Conservation (phyloP, 2,329 filamentous ascomycete genomes). For the Trichoderma atrobrunneum region DNA sequence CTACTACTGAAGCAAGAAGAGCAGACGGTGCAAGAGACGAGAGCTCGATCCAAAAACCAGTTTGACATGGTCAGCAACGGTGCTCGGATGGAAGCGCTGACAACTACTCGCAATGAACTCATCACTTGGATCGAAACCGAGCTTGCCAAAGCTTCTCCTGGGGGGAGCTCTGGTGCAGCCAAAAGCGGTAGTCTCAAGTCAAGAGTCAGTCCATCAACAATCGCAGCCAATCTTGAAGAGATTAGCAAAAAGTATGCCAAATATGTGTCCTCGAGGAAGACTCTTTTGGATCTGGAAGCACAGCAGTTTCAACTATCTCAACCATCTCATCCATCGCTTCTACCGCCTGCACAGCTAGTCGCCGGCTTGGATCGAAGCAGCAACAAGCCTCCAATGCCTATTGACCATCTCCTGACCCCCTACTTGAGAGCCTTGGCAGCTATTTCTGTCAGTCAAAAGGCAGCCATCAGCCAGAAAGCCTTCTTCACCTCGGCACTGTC, state of each 20-base stretch:
- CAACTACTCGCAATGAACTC: slow-evolving; percentile 55
- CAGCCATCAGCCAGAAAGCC: slow-evolving; percentile 56
- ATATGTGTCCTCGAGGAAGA: slow-evolving; percentile 51
- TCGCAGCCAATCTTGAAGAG: slow-evolving; percentile 37
- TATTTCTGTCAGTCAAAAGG: slow-evolving; percentile 56
- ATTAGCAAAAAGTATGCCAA: slow-evolving; percentile 54
- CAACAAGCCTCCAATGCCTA: slow-evolving; percentile 23
- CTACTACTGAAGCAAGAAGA: slow-evolving; percentile 56
- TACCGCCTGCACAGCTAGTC: slow-evolving; percentile 23
- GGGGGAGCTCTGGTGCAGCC: slow-evolving; percentile 28
- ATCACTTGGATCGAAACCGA: slow-evolving; percentile 66
- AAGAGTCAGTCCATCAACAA: slow-evolving; percentile 6
- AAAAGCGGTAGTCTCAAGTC: not conserved
- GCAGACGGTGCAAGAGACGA: slow-evolving; percentile 50
- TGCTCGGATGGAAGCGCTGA: slow-evolving; percentile 52
- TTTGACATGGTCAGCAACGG: slow-evolving; percentile 37
- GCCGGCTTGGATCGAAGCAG: slow-evolving; percentile 20
- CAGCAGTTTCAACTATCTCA: slow-evolving; percentile 32
- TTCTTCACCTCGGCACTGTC: slow-evolving; percentile 51
- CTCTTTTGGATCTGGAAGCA: slow-evolving; percentile 43
- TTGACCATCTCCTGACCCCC: slow-evolving; percentile 50
- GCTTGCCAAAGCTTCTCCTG: slow-evolving; percentile 50
- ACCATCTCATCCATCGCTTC: slow-evolving; percentile 29
- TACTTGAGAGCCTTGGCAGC: slow-evolving; percentile 54
- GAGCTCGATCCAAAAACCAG: slow-evolving; percentile 36